Base-by-base conservation (phyloP, 345 rosid species). In the Moringa oleifera region DNA sequence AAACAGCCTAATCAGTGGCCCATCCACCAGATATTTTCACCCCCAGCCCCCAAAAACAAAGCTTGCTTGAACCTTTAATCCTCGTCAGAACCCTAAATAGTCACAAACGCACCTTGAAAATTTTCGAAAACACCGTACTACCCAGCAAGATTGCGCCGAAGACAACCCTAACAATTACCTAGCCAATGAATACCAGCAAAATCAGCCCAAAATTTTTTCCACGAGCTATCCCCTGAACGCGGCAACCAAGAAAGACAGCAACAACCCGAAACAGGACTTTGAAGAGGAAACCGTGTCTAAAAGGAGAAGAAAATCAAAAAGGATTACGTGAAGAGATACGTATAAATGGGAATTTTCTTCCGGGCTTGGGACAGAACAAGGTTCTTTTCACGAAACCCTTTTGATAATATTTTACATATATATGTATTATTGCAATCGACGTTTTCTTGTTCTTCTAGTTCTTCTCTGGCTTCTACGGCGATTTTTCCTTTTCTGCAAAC, bases 271-370 rank as follows among this genome's bases (percentile, higher is more conserved):
- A 64, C 5, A 55, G 56, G 36, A 31, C 37, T 6, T 53, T 1
- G 25, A 41, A 61, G 52, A n/a, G 18, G 20, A 49, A 63, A 68
- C 33, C 45, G 57, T 36, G 47, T 4, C 47, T 41, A 41, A 68
- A 50, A 18, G 50, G 17, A 51, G 18, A 22, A 21, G 22, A 8
- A 56, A 25, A 61, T 59, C 53, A 74, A 70, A 71, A 55, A 62
- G 73, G 73, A 82, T 80, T 72, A 80, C 85, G 90, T 81, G 76
- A 79, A 73, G 84, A 76, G 70, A 79, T 33, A 78, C 76, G 75
- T 64, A 72, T 67, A 69, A 55, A 62, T 67, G 52, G 28, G 70
- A 56, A 66, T 45, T 50, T 55, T 51, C 46, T 53, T 23, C 9
- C 20, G 16, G 61, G 65, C 47, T 56, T 63, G 17, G 6, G 58